Base-by-base conservation (phyloP, 192 early-diverging fungal species). In the Entrophospora sp. region DNA sequence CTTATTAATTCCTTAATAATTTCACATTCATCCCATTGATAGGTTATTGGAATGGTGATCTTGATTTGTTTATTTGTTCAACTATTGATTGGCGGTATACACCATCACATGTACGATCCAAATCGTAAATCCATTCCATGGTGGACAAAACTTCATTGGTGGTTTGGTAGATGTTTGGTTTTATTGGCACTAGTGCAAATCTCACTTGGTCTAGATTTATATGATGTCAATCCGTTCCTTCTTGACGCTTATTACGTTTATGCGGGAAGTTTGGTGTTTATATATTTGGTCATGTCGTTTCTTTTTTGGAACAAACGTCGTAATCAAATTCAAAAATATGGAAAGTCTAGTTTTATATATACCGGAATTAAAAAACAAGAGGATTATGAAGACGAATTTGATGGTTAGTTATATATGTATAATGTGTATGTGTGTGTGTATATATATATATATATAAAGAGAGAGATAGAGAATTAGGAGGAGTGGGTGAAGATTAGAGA, bases 131-230 rank as follows among this genome's bases (percentile, higher is more conserved):
- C 14, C 14, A 42, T 32, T 66, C 64, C 64, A 51, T 66, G 64
- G 64, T 66, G 64, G 64, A 66, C 64, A n/a, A 43, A 31, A 37
- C 64, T 66, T 55, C 64, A 66, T 43, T 55, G 64, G 64, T 66
- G 64, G 64, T 46, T 36, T 5, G 64, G 64, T 13, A 35, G 64
- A 40, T 16, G n/a, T 24, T 24, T 66, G 31, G 32, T 49, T 31
- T 2, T 55, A 22, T 16, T 40, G 1, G 49, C 49, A 3, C 3
- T 51, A 18, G 7, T 40, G 10, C 48, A 66, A 40, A 55, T 66
- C 28, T 5, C 46, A 35, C 37, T 66, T 55, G 64, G 51, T 18
- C 30, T 66, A 5, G 25, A 38, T 27, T 16, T n/a, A 9, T 66
- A 40, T 43, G 16, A 27, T 31, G 52, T 30, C 13, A 14, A 16